Evolutionary conservation across 768 basidiomycete species (phyloP).

Genomic region (Tylopilus vinaceipallidus): DNA sequence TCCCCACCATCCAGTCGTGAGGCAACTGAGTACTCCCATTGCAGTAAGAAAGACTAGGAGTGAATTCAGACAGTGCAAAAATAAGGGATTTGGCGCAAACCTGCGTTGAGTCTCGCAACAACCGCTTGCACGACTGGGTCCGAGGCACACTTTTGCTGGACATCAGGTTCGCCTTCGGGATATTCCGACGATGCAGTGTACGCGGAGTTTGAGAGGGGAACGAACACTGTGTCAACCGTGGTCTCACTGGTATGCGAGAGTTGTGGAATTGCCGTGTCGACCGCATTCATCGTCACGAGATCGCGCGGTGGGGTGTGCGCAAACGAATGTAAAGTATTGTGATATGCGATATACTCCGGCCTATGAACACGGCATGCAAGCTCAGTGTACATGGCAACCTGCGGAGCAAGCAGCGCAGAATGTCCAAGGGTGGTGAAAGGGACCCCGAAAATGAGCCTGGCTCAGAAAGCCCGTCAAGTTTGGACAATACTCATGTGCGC

Average conservation of each 20-base stretch:
- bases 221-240: neutral
- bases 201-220: conserved; percentile 4
- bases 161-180: neutral
- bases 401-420: conserved; percentile 62
- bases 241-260: neutral
- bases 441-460: conserved; percentile 59
- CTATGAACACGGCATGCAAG: conserved; percentile 68
- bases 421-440: conserved; percentile 56
- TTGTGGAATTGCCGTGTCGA: neutral
- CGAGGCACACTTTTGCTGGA: conserved; percentile 45
- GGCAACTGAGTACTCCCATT: conserved; percentile 70
- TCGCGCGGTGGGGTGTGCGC: neutral
- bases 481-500: neutral
- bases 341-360: conserved; percentile 44
- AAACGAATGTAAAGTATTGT: neutral
- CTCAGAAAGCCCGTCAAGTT: neutral
- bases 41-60: conserved; percentile 55
- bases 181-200: neutral
- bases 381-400: conserved; percentile 70
- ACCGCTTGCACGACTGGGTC: conserved; percentile 76
- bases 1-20: conserved; percentile 88
- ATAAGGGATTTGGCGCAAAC: conserved; percentile 35
- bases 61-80: conserved; percentile 1
- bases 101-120: conserved; percentile 62
- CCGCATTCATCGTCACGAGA: neutral